phyloP scores from a whole-genome alignment of 2,329 filamentous ascomycete species.

The Diplodia mutila region DNA sequence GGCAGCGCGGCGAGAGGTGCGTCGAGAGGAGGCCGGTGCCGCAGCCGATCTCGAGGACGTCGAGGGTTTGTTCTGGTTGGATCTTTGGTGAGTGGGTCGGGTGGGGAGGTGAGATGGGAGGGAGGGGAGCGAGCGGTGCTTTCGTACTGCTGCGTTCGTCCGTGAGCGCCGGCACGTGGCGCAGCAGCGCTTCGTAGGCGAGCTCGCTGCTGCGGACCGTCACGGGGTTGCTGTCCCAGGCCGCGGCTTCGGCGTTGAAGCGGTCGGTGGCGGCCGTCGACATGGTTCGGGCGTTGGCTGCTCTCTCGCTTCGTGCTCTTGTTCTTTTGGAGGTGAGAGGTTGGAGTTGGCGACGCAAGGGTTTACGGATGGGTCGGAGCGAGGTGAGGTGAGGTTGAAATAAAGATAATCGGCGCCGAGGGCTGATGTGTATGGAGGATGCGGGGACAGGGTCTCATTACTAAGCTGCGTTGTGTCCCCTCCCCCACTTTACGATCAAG shows the following conservation, averaged over 20 bases:
- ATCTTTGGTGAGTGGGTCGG: neutral
- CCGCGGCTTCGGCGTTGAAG: conserved; percentile 59
- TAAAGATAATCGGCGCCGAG: neutral
- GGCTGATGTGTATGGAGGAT: neutral
- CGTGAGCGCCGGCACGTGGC: conserved; percentile 40
- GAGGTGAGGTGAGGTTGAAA: neutral
- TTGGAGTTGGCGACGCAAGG: too few relatives aligned
- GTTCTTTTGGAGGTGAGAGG: too few relatives aligned
- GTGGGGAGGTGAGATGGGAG: neutral
- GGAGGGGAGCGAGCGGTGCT: neutral
- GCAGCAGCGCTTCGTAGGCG: conserved; percentile 52
- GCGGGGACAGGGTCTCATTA: neutral
- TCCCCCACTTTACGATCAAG: neutral
- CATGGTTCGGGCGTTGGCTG: neutral
- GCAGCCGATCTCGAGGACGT: conserved; percentile 61
- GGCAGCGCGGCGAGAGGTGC: conserved; percentile 53
- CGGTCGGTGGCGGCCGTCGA: conserved; percentile 45
- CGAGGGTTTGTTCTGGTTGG: conserved; percentile 34
- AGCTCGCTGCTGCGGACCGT: conserved; percentile 51
- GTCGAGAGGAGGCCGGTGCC: conserved; percentile 61
- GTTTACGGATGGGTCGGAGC: too few relatives aligned
- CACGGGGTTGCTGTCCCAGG: conserved; percentile 59
- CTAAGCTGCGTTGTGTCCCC: neutral
- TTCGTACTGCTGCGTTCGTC: conserved; percentile 31
- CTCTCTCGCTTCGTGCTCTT: conserved; percentile 10